These are phyloP conservation scores for Pilobolus umbonatus DNA, from an alignment of 192 early-diverging fungal species.

Conservation along the genomic window DNA sequence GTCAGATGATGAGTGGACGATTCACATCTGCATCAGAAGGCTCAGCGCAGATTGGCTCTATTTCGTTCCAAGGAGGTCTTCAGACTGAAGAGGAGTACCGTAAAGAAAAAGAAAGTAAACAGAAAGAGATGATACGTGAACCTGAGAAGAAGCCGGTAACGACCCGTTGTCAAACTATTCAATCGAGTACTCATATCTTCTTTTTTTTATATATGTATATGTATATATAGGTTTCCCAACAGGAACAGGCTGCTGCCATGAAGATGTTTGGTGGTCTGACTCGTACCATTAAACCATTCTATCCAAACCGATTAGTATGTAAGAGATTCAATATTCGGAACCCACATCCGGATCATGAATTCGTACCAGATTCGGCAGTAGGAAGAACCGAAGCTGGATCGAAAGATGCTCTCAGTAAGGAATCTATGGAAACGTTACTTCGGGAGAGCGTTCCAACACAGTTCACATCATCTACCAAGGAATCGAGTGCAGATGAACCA, in stretches of 20 bases:
- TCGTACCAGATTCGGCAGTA: conserved; percentile 2
- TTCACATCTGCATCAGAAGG: conserved; percentile 53
- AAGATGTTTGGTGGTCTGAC: conserved; percentile 69
- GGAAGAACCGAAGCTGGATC: conserved; percentile 38
- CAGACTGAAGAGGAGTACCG: conserved; percentile 32
- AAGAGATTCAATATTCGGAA: conserved; percentile 74
- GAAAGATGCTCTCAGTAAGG: conserved; percentile 37
- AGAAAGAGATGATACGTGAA: not conserved
- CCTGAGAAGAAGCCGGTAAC: conserved; percentile 17
- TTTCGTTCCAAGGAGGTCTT: conserved; percentile 38
- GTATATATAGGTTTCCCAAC: conserved; percentile 19
- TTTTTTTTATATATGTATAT: not conserved
- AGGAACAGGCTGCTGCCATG: conserved; percentile 49
- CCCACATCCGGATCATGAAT: conserved; percentile 59
- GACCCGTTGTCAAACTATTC: not conserved
- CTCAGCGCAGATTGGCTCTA: conserved; percentile 21
- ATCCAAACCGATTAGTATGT: conserved; percentile 65
- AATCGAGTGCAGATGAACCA: not conserved
- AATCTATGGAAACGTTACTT: conserved; percentile 39
- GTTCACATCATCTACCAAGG: not conserved
- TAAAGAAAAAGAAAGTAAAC: conserved; percentile 15
- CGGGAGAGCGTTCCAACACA: conserved; percentile 15
- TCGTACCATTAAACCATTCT: conserved; percentile 50
- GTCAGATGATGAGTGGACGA: conserved; percentile 62
- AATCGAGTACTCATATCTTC: not conserved